These are phyloP conservation scores for Glutinoglossum americanum DNA, from an alignment of 495 filamentous ascomycete genomes.

Conservation along the genomic window DNA sequence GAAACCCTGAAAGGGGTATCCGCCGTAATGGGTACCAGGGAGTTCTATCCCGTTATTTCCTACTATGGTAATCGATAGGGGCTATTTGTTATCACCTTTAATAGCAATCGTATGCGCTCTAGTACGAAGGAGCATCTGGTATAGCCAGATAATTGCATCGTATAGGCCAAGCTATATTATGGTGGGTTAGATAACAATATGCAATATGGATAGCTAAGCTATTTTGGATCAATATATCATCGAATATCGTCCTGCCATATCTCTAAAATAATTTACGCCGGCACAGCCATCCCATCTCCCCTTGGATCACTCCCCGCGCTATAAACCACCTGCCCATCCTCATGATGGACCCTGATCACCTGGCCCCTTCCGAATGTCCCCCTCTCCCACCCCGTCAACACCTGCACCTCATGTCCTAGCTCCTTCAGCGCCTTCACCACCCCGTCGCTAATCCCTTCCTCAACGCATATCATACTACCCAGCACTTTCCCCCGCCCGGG, in stretches of 20 bases:
- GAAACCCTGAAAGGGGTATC: no score
- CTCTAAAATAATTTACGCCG: slow-evolving; percentile 18
- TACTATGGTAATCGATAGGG: no score
- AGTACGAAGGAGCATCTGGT: no score
- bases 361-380: slow-evolving; percentile 76
- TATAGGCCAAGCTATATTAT: no score
- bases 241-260: background rate
- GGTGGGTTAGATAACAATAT: no score
- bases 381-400: slow-evolving; percentile 44
- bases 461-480: slow-evolving; percentile 47
- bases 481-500: slow-evolving; percentile 28
- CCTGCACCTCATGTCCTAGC: slow-evolving; percentile 53
- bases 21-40: no score
- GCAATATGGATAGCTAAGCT: no score
- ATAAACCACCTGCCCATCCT: slow-evolving; percentile 49
- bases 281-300: slow-evolving; percentile 70
- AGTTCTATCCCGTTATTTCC: no score
- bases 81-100: no score
- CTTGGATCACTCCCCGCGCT: slow-evolving; percentile 73
- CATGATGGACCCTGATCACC: slow-evolving; percentile 56
- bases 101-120: no score
- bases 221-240: no score
- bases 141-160: no score
- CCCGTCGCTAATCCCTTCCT: slow-evolving; percentile 59
- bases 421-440: slow-evolving; percentile 40